phyloP scores from a whole-genome alignment of 2,329 filamentous ascomycete species.

The Colletotrichum lindemuthianum region DNA sequence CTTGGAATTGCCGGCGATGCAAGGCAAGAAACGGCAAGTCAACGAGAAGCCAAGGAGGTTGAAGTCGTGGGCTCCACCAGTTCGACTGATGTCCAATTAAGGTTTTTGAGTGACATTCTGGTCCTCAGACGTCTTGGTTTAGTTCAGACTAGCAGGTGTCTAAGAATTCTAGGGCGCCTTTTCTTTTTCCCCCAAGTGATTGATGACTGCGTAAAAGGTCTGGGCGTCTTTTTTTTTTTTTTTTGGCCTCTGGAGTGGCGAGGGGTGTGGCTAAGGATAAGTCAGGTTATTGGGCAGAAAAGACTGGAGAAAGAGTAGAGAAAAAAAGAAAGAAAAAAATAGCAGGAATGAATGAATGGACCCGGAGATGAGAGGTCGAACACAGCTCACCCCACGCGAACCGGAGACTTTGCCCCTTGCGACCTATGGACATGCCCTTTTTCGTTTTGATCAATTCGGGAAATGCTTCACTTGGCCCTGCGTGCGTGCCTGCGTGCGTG shows the following conservation, averaged over 20 bases:
- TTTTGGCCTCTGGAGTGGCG: neutral
- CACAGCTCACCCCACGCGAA: neutral
- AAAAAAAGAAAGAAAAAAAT: neutral
- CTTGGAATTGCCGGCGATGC: neutral
- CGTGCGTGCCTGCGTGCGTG: too few relatives aligned
- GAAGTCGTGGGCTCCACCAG: slow-evolving; percentile 14
- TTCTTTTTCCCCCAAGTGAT: neutral
- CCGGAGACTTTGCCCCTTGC: neutral
- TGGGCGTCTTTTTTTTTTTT: too few relatives aligned
- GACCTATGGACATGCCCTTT: too few relatives aligned
- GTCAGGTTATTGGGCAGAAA: neutral
- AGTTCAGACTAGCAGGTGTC: slow-evolving; percentile 5
- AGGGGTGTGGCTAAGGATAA: neutral
- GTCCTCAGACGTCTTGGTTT: slow-evolving; percentile 17
- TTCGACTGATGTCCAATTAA: slow-evolving; percentile 34
- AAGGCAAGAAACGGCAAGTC: neutral
- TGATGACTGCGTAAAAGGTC: neutral
- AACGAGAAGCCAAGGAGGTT: slow-evolving; percentile 1
- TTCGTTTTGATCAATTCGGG: too few relatives aligned
- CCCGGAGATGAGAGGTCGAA: neutral
- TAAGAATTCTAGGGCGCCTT: neutral
- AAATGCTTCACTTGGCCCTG: too few relatives aligned
- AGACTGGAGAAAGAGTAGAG: neutral
- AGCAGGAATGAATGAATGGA: neutral
- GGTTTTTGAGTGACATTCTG: slow-evolving; percentile 33